These are phyloP conservation scores for Tylopilus orsonianus DNA, from an alignment of 1,284 basidiomycete species.

Conservation along the genomic window DNA sequence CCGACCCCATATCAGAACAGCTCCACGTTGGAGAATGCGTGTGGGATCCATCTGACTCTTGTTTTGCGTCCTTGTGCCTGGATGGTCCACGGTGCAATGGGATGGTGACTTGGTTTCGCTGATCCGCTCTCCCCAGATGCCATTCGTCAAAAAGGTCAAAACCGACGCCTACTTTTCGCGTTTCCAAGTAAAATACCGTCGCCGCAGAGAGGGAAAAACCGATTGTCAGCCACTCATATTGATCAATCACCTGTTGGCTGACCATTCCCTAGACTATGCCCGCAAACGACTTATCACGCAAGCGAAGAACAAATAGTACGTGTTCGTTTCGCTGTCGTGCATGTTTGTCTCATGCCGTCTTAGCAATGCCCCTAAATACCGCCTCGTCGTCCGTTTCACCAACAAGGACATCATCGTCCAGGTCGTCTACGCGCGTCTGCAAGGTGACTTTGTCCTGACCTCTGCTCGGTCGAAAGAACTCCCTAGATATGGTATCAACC, in stretches of 20 bases:
- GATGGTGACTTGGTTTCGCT: constrained; percentile 29
- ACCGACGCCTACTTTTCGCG: constrained; percentile 94
- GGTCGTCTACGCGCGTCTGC: constrained; percentile 95
- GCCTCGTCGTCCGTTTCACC: constrained; percentile 97
- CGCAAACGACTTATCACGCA: constrained; percentile 95
- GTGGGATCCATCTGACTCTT: background rate
- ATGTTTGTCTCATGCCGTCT: constrained; percentile 11
- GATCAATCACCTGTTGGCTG: constrained; percentile 8
- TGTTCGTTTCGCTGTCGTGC: constrained; percentile 8
- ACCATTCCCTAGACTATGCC: constrained; percentile 75
- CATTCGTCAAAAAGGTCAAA: constrained; percentile 88
- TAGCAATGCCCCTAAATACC: constrained; percentile 95
- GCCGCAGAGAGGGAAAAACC: constrained; percentile 96
- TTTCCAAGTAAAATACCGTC: constrained; percentile 96
- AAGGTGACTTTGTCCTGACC: constrained; percentile 93
- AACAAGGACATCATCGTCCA: constrained; percentile 92
- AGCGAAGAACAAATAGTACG: constrained; percentile 99
- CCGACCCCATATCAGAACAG: background rate
- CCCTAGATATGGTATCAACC: constrained; percentile 94
- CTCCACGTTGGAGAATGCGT: background rate
- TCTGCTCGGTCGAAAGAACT: constrained; percentile 91
- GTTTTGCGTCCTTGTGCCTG: constrained; percentile 23
- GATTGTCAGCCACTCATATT: constrained; percentile 67
- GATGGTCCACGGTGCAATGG: constrained; percentile 18
- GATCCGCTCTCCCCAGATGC: constrained; percentile 56